Evolutionary conservation across 768 basidiomycete genomes (phyloP).

Genomic region (Lactifluus echinatus): DNA sequence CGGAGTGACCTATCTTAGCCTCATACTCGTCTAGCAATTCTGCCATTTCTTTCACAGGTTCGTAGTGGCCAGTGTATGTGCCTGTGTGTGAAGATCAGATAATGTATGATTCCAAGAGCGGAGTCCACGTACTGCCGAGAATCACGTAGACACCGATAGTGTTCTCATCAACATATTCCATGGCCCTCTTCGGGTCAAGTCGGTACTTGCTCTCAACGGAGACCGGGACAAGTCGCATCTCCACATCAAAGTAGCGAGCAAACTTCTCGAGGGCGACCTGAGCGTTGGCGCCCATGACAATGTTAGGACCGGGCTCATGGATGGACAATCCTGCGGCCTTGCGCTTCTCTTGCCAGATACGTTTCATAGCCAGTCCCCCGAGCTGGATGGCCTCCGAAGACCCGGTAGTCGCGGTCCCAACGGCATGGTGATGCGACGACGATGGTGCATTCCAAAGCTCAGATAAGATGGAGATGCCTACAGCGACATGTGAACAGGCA

Average conservation of each 20-base stretch:
- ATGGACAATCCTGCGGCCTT: constrained; percentile 58
- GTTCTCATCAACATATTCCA: constrained; percentile 62
- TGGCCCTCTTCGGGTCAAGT: constrained; percentile 58
- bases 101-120: background rate
- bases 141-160: constrained; percentile 63
- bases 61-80: constrained; percentile 51
- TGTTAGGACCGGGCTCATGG: constrained; percentile 57
- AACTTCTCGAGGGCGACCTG: constrained; percentile 67
- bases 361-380: constrained; percentile 65
- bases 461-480: constrained; percentile 46
- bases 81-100: constrained; percentile 15
- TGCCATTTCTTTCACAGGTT: constrained; percentile 80
- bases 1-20: constrained; percentile 33
- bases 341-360: constrained; percentile 59
- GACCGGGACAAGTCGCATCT: constrained; percentile 55
- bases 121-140: constrained; percentile 35
- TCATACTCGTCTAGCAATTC: constrained; percentile 58
- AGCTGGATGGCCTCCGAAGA: constrained; percentile 67
- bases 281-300: constrained; percentile 59
- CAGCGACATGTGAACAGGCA: constrained; percentile 38
- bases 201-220: constrained; percentile 64
- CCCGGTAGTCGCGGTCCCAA: constrained; percentile 65
- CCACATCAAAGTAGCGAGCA: constrained; percentile 60
- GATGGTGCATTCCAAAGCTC: constrained; percentile 61
- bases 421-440: constrained; percentile 40